Evolutionary conservation across 2,329 filamentous ascomycete genomes (phyloP), one percentile per base, ranked within the genome.

Genomic region (Ascochyta rabiei): DNA sequence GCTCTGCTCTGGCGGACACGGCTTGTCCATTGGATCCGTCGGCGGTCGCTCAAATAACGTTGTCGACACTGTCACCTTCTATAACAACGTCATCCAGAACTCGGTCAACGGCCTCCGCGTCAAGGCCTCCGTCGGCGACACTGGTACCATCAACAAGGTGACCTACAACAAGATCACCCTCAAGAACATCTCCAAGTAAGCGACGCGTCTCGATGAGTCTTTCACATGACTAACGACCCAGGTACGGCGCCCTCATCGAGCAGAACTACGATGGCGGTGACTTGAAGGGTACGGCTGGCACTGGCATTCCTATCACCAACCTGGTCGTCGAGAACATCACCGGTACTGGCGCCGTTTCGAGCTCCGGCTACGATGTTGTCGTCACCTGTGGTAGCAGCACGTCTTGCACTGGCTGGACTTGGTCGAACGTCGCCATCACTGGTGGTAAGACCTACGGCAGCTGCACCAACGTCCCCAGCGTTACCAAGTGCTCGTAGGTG

Each of bases 1-100:
- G n/a, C 72, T 76, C 19, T 83, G 81, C 69, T 76, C 76, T 3
- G 80, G 81, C 19, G 81, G 81, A n/a, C 82, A 84, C 65, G 84
- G 83, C 46, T 72, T 87, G 7, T 82, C 81, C 44, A 84, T 87
- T 61, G 83, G 83, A 28, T 83, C 81, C 5, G 81, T 86, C 19
- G 83, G 83, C 34, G 81, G 81, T 10, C 81, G 82, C 30, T 62
- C 62, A 47, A 73, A 84, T 69, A 86, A 86, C 72, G 73, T 65
- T 6, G 84, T 87, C 40, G 66, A 77, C 12, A 80, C 76, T 37
- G 78, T 87, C 6, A 77, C 74, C n/a, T 82, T 87, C 62, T 69
- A 76, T 31, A 75, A 79, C 58, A 80, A 76, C 7, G 76, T 72
- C 12, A 75, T 86, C 54, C 73, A 67, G 51, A 74, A 85, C 65